Evolutionary conservation across 2,329 filamentous ascomycete species (phyloP), one percentile per base, ranked within the genome.

Genomic region (Xylaria hypoxylon): DNA sequence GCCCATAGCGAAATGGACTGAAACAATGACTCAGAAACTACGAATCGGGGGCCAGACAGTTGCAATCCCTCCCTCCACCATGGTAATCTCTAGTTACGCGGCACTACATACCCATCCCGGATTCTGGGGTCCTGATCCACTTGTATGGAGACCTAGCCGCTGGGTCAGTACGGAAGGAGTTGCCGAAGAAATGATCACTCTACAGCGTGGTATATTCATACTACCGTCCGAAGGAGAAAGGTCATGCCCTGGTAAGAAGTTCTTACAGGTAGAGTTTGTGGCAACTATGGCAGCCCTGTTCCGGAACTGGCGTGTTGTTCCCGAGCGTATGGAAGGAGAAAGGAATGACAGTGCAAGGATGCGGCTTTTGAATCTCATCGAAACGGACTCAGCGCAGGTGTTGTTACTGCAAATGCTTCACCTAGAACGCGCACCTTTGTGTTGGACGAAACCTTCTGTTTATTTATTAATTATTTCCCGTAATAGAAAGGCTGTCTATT

Each of bases 211-310:
- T 1, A 65, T 67, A 0, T 77, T 73, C 44, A 17, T 74, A 1
- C 65, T 60, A 2, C 78, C 76, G 76, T 75, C 76, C 0, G 75
- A 77, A 4, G 77, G 76, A 11, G 44, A 58, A 8, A 70, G 73
- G 5, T 70, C 73, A 44, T 78, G 77, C 31, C 74, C 75, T 0
- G 77, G 75, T 0, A 68, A 59, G 17, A 78, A 77, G 50, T 78
- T 78, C 64, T 73, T 75, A 1, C 75, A 78, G 45, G 74, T 77
- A 8, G 76, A 77, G 68, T 72, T 74, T 26, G 76, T 75, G 13
- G 76, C 75, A 1, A 71, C 47, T 22, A 62, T 69, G 60, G 67
- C 64, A 24, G 31, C 15, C 6, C 33, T 67, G 24, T 64, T 67
- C 47, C 48, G 58, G 11, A 24, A 59, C 8, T 66, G 57, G 60